phyloP scores from a whole-genome alignment of 768 basidiomycete genomes.

The Kwoniella shandongensis region DNA sequence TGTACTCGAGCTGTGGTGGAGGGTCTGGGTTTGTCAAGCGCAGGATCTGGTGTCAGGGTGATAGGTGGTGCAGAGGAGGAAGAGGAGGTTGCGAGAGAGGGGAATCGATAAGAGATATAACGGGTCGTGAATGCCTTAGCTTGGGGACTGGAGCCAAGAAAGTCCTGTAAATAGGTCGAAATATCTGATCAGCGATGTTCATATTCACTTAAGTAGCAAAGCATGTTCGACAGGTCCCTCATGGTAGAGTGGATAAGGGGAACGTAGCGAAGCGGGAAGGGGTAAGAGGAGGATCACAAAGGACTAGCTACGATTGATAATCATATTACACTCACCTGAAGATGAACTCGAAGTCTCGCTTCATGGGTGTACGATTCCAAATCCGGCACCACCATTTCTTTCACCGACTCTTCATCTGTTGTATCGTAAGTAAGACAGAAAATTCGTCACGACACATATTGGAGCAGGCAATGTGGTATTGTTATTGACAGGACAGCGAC shows the following conservation, averaged over 20 bases:
- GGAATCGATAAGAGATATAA: conserved; percentile 44
- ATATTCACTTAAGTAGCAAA: neutral
- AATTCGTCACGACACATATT: neutral
- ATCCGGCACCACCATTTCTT: conserved; percentile 44
- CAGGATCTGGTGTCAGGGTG: neutral
- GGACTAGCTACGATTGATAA: too few species aligned
- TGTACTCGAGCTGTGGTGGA: neutral
- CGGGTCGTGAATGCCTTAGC: conserved; percentile 40
- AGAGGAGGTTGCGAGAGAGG: conserved; percentile 17
- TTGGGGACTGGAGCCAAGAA: conserved; percentile 41
- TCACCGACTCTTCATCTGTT: conserved; percentile 43
- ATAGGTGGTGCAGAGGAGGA: neutral
- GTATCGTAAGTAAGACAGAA: neutral
- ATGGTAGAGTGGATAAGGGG: neutral
- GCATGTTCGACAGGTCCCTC: neutral
- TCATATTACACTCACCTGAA: conserved; percentile 35
- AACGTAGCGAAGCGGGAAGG: too few species aligned
- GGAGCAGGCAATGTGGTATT: neutral
- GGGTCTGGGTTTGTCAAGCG: conserved; percentile 2
- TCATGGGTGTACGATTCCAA: conserved; percentile 38
- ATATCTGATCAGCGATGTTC: neutral
- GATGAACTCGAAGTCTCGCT: conserved; percentile 35
- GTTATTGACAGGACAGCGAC: too few species aligned
- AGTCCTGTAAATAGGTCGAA: conserved; percentile 30
- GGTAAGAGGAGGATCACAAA: too few species aligned